These are phyloP conservation scores for Solanum gandarillasii DNA, from an alignment of 257 asterid genomes.

Conservation along the genomic window DNA sequence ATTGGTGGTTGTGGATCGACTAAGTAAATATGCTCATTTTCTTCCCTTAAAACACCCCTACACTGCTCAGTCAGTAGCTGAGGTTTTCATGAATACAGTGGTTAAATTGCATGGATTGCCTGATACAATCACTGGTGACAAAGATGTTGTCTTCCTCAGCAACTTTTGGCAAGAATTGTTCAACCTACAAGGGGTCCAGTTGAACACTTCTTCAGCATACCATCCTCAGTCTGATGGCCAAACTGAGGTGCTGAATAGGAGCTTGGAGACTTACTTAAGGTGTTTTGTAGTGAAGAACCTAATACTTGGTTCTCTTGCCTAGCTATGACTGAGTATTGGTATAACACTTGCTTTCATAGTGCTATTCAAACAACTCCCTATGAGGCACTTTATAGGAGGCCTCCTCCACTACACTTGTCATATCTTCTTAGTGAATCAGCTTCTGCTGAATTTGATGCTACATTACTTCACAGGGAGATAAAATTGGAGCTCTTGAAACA, in stretches of 20 bases:
- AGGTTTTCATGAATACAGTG: not conserved
- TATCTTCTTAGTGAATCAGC: not conserved
- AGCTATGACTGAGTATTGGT: too few relatives aligned
- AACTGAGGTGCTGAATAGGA: not conserved
- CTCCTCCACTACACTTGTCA: too few relatives aligned
- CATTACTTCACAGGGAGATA: not conserved
- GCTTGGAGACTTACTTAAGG: not conserved
- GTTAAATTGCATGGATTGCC: not conserved
- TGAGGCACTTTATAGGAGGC: not conserved
- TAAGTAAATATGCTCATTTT: not conserved
- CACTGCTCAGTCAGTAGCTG: not conserved
- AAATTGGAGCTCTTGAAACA: too few relatives aligned
- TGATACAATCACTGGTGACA: not conserved
- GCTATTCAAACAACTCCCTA: not conserved
- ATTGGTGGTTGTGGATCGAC: not conserved
- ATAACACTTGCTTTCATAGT: too few relatives aligned
- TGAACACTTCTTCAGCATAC: not conserved
- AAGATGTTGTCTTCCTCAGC: rapidly evolving
- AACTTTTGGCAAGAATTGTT: not conserved
- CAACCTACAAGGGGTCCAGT: not conserved
- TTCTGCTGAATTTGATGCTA: not conserved
- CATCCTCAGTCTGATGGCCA: not conserved
- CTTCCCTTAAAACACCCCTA: not conserved
- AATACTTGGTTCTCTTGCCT: not conserved
- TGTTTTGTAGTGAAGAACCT: not conserved